Base-by-base conservation (phyloP, 2,329 filamentous ascomycete genomes). In the Sporothrix brunneoviolacea region DNA sequence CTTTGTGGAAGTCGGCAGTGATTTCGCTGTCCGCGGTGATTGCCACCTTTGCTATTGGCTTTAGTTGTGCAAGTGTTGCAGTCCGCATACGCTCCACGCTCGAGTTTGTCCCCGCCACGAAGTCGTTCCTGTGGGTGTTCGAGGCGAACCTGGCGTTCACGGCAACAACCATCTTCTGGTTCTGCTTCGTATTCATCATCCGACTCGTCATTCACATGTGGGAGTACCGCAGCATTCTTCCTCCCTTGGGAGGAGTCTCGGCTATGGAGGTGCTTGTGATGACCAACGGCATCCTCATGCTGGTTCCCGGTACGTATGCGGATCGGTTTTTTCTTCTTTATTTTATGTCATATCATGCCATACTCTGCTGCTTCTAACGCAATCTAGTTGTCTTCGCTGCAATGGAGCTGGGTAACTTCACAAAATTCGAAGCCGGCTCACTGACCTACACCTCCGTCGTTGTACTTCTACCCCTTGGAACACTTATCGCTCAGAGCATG, bases 191-290 rank as follows among this genome's bases (percentile, higher is more conserved):
- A 32, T 81, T 81, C 65, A 77, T 77, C 59, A 55, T 69, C 50
- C 73, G 77, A 50, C 65, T 80, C 9, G 60, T 73, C 44, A 57
- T 65, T 18, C 77, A 80, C 58, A 67, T 80, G 53, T 61, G 69
- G 38, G 60, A 64, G 8, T 74, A 74, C 55, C 66, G 74, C 22
- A 71, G 69, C 41, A 61, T 80, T 7, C 64, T 80, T 1, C 70
- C 70, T 1, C 64, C 64, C 1, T 62, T 68, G 4, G 64, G 64
- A 43, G 63, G 68, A 0, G 59, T 80, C 35, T 73, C 64, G 0
- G 69, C 75, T 5, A 74, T 80, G 67, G 77, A 81, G 56, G 69
- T 77, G 8, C 65, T 80, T 21, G 68, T 78, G 45, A 73, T 79
- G 58, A 75, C 75, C 43, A 80, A 80, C 33, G 76, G 75, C 10